Evolutionary conservation across 768 basidiomycete species (phyloP), one percentile per base, ranked within the genome.

Genomic region (Lactarius tabidus): DNA sequence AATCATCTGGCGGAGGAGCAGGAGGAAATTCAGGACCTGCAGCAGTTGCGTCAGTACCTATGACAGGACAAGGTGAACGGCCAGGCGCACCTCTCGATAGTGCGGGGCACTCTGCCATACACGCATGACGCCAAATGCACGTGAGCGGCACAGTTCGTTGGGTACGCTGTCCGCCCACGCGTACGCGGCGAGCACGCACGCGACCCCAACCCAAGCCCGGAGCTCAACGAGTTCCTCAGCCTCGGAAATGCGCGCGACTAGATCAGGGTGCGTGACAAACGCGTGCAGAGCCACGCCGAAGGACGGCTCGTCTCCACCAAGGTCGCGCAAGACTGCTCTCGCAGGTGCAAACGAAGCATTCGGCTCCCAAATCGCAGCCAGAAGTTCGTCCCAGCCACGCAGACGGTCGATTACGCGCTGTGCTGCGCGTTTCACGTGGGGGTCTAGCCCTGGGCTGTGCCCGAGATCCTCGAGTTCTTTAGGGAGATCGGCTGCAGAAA

Each of bases 131-230:
- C 82, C 84, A 9, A 92, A 75, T 1, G 83, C 79, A 55, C 86
- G 81, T 70, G 89, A 86, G 14, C 88, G 81, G 70, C 87, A 88
- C 15, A 75, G 75, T 63, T 84, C 81, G 61, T 86, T 82, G 1
- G 86, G 87, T 23, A 90, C 76, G 72, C 89, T 90, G 70, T 92
- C 91, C 15, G 90, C 84, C 88, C 90, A 93, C 3, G 89, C 87
- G 71, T 87, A 87, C 38, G 89, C 87, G 2, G 85, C 85, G 17
- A 93, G 75, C 17, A 90, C 84, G 58, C 81, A 79, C 3, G 85
- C 80, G 9, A 91, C 80, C 1, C 91, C 91, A 55, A 91, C 75
- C 66, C 83, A 85, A 0, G 87, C 87, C 63, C 87, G 81, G 67
- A 91, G 89, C 54, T 86, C 85, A 31, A 79, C 79, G 71, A 86